phyloP scores from a whole-genome alignment of 768 basidiomycete genomes.

The Russula foetens region DNA sequence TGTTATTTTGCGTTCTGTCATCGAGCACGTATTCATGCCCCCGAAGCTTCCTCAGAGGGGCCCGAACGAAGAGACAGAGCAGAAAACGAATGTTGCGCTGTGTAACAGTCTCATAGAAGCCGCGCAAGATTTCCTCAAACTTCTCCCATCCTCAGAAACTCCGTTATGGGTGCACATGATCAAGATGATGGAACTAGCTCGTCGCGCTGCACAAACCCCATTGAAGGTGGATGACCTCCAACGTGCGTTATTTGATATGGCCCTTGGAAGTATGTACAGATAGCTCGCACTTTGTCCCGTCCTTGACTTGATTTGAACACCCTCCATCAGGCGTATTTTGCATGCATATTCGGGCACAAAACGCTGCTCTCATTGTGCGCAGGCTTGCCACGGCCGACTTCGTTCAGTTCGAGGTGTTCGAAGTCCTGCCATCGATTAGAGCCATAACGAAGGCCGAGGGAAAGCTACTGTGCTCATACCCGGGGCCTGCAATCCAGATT shows the following conservation, averaged over 20 bases:
- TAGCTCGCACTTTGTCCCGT: not conserved
- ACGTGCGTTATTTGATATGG: not conserved
- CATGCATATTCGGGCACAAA: conserved; percentile 6
- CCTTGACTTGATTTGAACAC: too few relatives aligned
- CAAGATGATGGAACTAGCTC: too few relatives aligned
- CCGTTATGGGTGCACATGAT: not conserved
- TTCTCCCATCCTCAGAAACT: not conserved
- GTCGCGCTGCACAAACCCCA: not conserved
- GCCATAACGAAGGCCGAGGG: conserved; percentile 31
- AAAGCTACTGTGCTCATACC: too few relatives aligned
- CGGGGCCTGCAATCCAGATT: conserved; percentile 36
- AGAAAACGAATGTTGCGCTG: not conserved
- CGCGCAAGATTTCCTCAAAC: not conserved
- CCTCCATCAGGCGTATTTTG: not conserved
- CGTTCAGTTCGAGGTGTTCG: conserved; percentile 37
- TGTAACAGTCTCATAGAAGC: conserved; percentile 2
- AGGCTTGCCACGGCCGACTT: not conserved
- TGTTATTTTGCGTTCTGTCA: not conserved
- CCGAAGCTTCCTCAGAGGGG: too few relatives aligned
- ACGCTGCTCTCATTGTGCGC: conserved; percentile 1
- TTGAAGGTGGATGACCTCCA: not conserved
- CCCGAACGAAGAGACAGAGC: not conserved
- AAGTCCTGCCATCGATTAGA: conserved; percentile 32
- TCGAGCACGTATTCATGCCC: too few relatives aligned
- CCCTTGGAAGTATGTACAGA: not conserved